Conservation (phyloP, 352 stramenopile genomes). For the Phytophthora aleatoria region DNA sequence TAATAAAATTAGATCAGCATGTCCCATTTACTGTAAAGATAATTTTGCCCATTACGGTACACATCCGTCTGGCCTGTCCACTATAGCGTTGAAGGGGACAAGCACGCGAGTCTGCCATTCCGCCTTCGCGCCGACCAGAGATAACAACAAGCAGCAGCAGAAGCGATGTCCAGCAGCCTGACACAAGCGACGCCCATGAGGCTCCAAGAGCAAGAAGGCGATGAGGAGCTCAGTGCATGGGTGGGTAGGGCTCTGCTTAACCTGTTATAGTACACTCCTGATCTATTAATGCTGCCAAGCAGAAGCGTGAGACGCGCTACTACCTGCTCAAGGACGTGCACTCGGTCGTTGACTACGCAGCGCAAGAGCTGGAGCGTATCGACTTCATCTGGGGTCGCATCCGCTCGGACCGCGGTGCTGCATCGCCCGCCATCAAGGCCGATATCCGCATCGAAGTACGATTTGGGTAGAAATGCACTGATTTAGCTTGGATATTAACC, state of each 20-base stretch:
- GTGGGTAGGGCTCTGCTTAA: conserved; percentile 27
- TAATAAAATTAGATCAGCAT: neutral
- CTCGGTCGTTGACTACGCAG: conserved; percentile 49
- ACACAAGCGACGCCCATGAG: conserved; percentile 10
- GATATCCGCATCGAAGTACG: conserved; percentile 74
- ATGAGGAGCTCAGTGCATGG: conserved; percentile 54
- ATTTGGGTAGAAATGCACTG: conserved; percentile 7
- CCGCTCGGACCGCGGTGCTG: conserved; percentile 54
- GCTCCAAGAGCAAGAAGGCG: conserved; percentile 24
- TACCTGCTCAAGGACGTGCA: conserved; percentile 69
- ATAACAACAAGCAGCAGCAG: conserved; percentile 1
- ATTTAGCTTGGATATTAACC: conserved; percentile 11
- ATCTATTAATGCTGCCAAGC: neutral
- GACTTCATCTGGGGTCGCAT: conserved; percentile 86
- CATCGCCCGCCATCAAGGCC: conserved; percentile 59
- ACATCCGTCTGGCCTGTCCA: conserved; percentile 3
- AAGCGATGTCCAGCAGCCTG: conserved; percentile 33
- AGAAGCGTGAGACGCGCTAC: conserved; percentile 65
- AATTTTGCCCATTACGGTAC: neutral
- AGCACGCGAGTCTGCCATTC: conserved; percentile 17
- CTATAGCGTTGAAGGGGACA: conserved; percentile 4
- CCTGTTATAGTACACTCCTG: conserved; percentile 9
- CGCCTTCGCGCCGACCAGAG: conserved; percentile 11
- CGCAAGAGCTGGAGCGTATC: conserved; percentile 77
- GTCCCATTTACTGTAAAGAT: neutral